Base-by-base conservation (phyloP, 768 basidiomycete species). In the Butyriboletus loyo region DNA sequence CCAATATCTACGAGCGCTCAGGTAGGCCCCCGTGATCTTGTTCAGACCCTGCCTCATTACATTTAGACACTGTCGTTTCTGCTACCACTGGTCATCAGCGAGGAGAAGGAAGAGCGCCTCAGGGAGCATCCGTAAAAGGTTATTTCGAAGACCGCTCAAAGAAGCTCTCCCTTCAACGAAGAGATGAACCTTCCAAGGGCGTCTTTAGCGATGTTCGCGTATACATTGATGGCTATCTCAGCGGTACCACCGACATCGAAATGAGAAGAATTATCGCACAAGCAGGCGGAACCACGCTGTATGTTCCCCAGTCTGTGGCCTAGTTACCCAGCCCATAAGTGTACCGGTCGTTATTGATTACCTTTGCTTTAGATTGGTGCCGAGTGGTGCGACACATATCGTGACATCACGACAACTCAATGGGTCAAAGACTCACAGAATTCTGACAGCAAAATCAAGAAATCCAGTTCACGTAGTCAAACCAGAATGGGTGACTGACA, bases 401-500 rank as follows among this genome's bases (percentile, higher is more conserved):
- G 62, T 94, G 35, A 87, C 86, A 9, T 90, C 89, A 7, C 81
- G 82, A 56, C 79, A 78, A 48, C 73, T 92, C 50, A 88, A 77
- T 60, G 88, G 78, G 17, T 79, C 82, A 25, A 92, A 92, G 68
- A 85, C 80, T 3, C 82, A 91, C 52, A 82, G 77, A 59, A 60
- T 84, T 46, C 68, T 92, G 49, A 80, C 77, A 19, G 66, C 72
- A 22, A 83, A 80, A 59, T 73, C 72, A 30, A 73, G 73, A 56
- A 76, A 66, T 51, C 75, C 75, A 32, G 72, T 75, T 21, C 77
- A 86, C 50, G 78, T 92, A 49, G 87, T 92, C 30, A 82, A 76
- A 51, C 88, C 88, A 9, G 84, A 86, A 64, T 91, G 87, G 88
- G 77, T 89, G 7, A 71, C 73, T 11, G 88, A 90, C 56, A 87